phyloP scores from a whole-genome alignment of 345 rosid genomes.

The Hibiscus tridactylites region DNA sequence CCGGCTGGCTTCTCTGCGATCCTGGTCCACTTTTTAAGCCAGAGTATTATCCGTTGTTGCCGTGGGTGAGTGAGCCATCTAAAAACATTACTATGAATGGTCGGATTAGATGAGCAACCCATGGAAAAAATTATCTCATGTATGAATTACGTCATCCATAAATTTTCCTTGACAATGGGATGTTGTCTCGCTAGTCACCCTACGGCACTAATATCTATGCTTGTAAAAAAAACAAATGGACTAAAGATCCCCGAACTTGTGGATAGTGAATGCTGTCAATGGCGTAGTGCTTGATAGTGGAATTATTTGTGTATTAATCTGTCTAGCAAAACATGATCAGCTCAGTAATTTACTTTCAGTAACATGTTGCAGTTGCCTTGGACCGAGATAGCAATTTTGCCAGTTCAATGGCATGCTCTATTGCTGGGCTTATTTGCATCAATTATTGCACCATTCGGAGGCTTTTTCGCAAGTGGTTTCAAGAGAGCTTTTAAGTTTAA shows the following conservation, averaged over 20 bases:
- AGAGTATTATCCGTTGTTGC: neutral
- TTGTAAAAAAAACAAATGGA: too few species aligned
- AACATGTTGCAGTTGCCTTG: constrained; percentile 13
- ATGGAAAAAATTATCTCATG: neutral
- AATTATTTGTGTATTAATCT: too few species aligned
- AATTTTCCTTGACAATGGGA: neutral
- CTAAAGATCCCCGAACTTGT: too few species aligned
- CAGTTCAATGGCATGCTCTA: constrained; percentile 91
- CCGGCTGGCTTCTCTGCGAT: neutral
- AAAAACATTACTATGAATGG: neutral
- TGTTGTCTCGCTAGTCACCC: too few species aligned
- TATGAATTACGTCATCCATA: neutral
- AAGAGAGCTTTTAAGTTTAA: constrained; percentile 94
- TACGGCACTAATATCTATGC: too few species aligned
- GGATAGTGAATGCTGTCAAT: too few species aligned
- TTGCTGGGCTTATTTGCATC: constrained; percentile 90
- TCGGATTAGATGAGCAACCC: neutral
- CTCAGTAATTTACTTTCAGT: neutral
- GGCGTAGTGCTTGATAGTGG: too few species aligned
- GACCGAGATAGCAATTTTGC: constrained; percentile 67
- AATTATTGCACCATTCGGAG: constrained; percentile 95
- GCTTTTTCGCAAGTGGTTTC: constrained; percentile 95
- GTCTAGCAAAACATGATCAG: neutral
- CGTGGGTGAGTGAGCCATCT: neutral
- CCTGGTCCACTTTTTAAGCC: neutral